Conservation (phyloP, 176 grass and related monocot genomes). For the Metroxylon sagu region DNA sequence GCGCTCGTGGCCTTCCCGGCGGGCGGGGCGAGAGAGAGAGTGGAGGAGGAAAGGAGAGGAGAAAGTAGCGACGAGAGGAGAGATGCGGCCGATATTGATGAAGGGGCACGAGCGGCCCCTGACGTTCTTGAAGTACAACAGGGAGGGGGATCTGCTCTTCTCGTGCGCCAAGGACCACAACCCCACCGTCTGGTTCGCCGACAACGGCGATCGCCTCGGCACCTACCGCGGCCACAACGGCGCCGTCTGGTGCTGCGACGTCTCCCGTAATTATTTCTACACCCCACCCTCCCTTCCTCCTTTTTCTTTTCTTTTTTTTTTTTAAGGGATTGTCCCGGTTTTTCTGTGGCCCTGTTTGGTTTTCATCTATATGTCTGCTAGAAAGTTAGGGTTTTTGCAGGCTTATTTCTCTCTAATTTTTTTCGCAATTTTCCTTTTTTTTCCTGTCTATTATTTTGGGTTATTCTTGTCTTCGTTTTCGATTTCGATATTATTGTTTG, state of each 20-base stretch:
- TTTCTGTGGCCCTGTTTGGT: neutral
- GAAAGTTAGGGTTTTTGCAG: too few relatives aligned
- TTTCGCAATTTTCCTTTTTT: too few relatives aligned
- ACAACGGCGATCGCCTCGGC: constrained; percentile 69
- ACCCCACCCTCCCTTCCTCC: neutral
- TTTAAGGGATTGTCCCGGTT: neutral
- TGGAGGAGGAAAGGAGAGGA: too few relatives aligned
- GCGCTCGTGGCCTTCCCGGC: too few relatives aligned
- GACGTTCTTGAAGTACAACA: constrained; percentile 86
- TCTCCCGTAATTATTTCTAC: constrained; percentile 33
- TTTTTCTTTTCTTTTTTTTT: neutral
- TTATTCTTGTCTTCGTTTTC: too few relatives aligned
- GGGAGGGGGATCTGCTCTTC: constrained; percentile 88
- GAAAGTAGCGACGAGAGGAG: too few relatives aligned
- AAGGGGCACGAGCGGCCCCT: constrained; percentile 88
- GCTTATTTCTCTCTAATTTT: too few relatives aligned
- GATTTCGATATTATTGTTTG: too few relatives aligned
- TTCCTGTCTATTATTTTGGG: too few relatives aligned
- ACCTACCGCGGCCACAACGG: constrained; percentile 95
- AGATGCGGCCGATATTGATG: constrained; percentile 91
- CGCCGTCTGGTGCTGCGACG: constrained; percentile 89
- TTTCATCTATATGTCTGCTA: neutral
- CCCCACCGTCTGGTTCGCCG: constrained; percentile 79
- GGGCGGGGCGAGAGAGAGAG: too few relatives aligned
- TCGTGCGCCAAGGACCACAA: constrained; percentile 96